Conservation (phyloP, 345 rosid genomes). For the Syzygium grande region DNA sequence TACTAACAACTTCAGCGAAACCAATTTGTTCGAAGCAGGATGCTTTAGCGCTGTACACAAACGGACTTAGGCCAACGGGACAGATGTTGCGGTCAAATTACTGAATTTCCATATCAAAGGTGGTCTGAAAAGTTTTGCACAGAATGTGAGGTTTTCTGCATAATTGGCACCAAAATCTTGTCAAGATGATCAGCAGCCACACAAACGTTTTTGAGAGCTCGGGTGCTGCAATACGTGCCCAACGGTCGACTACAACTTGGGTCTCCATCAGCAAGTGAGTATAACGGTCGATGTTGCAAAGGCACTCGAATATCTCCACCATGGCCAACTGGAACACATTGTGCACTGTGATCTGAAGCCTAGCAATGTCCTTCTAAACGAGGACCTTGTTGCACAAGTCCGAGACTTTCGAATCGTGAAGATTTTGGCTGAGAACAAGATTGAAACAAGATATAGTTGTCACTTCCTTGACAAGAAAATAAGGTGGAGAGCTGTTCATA, state of each 20-base stretch:
- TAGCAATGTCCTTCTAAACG: not conserved
- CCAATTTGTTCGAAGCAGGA: slow-evolving; percentile 5
- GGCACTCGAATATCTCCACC: not conserved
- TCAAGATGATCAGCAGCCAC: slow-evolving; percentile 7
- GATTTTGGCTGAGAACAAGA: not conserved
- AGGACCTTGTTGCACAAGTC: not conserved
- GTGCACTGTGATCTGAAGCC: not conserved
- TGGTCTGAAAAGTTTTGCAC: not conserved
- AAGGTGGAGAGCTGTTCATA: not conserved
- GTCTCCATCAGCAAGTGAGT: not conserved
- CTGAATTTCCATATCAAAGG: not conserved
- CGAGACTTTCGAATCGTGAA: not conserved
- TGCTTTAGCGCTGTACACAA: slow-evolving; percentile 1
- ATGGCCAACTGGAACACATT: not conserved
- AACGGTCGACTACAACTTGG: not conserved
- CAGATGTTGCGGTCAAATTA: slow-evolving; percentile 1
- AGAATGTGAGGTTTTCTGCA: slow-evolving; percentile 4
- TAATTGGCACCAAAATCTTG: slow-evolving; percentile 7
- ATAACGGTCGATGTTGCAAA: not conserved
- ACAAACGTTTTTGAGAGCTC: not conserved
- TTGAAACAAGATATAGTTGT: not conserved
- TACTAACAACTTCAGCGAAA: not conserved
- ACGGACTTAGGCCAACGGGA: not conserved
- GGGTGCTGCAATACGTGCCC: slow-evolving; percentile 9
- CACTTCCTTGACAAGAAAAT: not conserved